Conservation (phyloP, 2,329 filamentous ascomycete species). For the Tolypocladium album region DNA sequence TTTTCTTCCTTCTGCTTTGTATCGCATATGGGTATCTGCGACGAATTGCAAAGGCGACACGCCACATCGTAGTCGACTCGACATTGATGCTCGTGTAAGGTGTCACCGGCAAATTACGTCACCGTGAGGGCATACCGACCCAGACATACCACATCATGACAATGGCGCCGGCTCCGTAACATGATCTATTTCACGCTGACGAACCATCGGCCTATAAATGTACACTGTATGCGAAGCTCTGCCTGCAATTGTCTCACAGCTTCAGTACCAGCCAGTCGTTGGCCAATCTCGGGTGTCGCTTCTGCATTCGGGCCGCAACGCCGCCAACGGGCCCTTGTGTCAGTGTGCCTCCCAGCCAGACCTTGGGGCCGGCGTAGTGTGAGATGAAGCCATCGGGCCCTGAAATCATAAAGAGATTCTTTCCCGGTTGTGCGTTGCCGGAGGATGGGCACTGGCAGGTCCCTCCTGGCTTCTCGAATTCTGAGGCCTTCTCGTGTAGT, state of each 20-base stretch:
- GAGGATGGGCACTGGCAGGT: conserved; percentile 14
- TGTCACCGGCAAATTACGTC: neutral
- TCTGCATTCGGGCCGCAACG: conserved; percentile 49
- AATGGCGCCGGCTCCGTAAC: neutral
- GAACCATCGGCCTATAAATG: neutral
- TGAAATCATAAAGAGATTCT: conserved; percentile 69
- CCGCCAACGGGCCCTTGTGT: conserved; percentile 66
- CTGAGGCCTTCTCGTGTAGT: conserved; percentile 16
- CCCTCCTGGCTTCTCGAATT: conserved; percentile 17
- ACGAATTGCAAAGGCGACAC: neutral
- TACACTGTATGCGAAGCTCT: conserved; percentile 1
- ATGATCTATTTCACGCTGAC: neutral
- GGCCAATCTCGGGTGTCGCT: conserved; percentile 24
- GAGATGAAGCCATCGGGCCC: conserved; percentile 85
- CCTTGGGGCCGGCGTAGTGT: conserved; percentile 68
- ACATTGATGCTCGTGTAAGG: neutral
- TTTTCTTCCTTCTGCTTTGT: neutral
- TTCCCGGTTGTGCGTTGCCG: conserved; percentile 24
- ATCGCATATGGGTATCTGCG: neutral
- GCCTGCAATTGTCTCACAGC: conserved; percentile 20
- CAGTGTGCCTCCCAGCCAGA: conserved; percentile 62
- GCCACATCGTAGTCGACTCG: neutral
- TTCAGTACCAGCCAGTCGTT: conserved; percentile 43
- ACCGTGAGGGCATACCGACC: neutral
- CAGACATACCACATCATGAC: neutral